Evolutionary conservation across 2,329 filamentous ascomycete species (phyloP).

Genomic region (Gnomoniopsis smithogilvyi): DNA sequence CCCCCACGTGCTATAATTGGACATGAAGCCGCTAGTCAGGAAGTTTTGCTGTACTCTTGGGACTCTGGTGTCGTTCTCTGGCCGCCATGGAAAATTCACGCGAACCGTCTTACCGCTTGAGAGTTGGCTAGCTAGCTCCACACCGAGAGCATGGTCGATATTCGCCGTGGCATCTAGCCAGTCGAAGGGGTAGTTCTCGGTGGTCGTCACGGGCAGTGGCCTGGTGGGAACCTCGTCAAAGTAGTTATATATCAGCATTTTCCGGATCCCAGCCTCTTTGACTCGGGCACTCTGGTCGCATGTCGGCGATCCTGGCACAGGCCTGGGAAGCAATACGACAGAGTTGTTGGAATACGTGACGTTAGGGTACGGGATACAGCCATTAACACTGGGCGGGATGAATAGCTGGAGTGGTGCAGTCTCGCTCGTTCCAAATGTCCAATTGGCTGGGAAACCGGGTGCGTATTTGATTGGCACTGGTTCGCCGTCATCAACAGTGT

Average conservation of each 20-base stretch:
- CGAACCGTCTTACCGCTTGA: conserved; percentile 1
- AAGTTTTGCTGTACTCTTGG: conserved; percentile 5
- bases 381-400: conserved; percentile 2
- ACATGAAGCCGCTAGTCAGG: conserved; percentile 3
- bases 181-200: conserved; percentile 5
- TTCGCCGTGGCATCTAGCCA: conserved; percentile 9
- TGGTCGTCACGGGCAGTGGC: conserved; percentile 1
- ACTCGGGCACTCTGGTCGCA: conserved; percentile 2
- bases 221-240: conserved; percentile 6
- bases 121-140: background rate
- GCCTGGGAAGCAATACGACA: conserved; percentile 7
- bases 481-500: conserved; percentile 4
- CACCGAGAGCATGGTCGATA: conserved; percentile 3
- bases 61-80: conserved; percentile 1
- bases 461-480: conserved; percentile 2
- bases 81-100: conserved; percentile 5
- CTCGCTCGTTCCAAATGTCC: background rate
- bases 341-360: background rate
- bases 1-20: conserved; percentile 7
- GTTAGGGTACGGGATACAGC: conserved; percentile 6
- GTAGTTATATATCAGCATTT: conserved; percentile 2
- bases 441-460: conserved; percentile 9
- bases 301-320: background rate
- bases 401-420: conserved; percentile 3
- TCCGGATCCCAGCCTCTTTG: conserved; percentile 6